Base-by-base conservation (phyloP, 306 rosid species). In the Dicorynia guianensis region DNA sequence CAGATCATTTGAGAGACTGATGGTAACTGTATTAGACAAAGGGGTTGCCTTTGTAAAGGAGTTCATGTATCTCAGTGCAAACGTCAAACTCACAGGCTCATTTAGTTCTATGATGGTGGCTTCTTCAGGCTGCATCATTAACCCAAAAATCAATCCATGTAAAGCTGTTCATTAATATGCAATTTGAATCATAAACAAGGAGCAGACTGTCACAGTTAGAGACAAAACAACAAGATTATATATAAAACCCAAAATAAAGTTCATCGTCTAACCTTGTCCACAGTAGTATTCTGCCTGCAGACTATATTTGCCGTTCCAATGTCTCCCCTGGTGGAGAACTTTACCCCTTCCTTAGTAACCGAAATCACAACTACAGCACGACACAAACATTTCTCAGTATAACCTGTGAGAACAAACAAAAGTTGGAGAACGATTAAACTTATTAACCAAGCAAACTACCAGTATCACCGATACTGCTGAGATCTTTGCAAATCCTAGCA, bases 1-100 rank as follows among this genome's bases (percentile, higher is more conserved):
- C 13, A 19, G 13, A 30, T 54, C 59, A 54, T 54, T 54, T 54
- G 34, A 18, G 13, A 54, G 35, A 54, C 34, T 54, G 4, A 54
- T 54, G 34, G 35, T 54, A 54, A 54, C 13, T 54, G 9, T 54
- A 13, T 18, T 54, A 17, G 34, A 54, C 73, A 96, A 57, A 0
- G 98, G 97, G 2, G 99, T 87, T 1, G 98, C 99, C 82, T 90
- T 93, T 9, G 99, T 88, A 58, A 96, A 96, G 5, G 94, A 96
- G 61, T 96, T 96, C 97, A 96, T 93, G 71, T 96, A 96, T 64
- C 99, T 85, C 76, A 92, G 75, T 30, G 98, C 93, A 84, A 96
- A 96, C 64, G 97, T 84, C 84, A 92, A 75, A 7, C 92, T 79
- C 58, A 96, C 98, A 8, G 97, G 97, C 73, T 93, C 99, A 8